Conservation (phyloP, 2,329 filamentous ascomycete genomes). For the Aspergillus vadensis region DNA sequence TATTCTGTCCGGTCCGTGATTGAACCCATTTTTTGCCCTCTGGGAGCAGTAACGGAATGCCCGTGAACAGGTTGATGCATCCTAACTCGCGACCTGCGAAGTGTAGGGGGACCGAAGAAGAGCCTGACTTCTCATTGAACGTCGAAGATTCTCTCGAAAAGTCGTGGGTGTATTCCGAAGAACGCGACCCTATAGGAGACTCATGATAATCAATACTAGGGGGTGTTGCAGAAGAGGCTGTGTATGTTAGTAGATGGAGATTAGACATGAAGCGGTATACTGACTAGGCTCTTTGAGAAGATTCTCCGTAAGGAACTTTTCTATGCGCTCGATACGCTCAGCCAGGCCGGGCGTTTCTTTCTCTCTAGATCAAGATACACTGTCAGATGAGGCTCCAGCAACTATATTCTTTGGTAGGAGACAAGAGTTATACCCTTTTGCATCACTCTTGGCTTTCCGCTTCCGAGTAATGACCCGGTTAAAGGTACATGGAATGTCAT, state of each 20-base stretch:
- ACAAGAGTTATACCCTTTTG: conserved; percentile 21
- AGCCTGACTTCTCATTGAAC: conserved; percentile 20
- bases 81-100: conserved; percentile 54
- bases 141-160: conserved; percentile 3
- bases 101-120: conserved; percentile 45
- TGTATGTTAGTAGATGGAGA: conserved; percentile 5
- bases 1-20: conserved; percentile 46
- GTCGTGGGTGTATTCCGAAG: background rate
- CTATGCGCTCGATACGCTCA: conserved; percentile 45
- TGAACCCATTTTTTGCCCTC: conserved; percentile 54
- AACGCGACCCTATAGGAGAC: background rate
- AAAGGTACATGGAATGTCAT: conserved; percentile 52
- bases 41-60: conserved; percentile 53
- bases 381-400: background rate
- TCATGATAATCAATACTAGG: background rate
- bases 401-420: background rate
- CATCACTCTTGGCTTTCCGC: conserved; percentile 29
- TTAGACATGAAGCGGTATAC: background rate
- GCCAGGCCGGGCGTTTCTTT: conserved; percentile 34
- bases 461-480: conserved; percentile 33
- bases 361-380: conserved; percentile 14
- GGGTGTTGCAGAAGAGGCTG: conserved; percentile 24
- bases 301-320: conserved; percentile 40
- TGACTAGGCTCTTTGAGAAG: conserved; percentile 29
- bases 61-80: conserved; percentile 50